These are phyloP conservation scores for Russula brevipes DNA, from an alignment of 768 basidiomycete genomes.

Conservation along the genomic window DNA sequence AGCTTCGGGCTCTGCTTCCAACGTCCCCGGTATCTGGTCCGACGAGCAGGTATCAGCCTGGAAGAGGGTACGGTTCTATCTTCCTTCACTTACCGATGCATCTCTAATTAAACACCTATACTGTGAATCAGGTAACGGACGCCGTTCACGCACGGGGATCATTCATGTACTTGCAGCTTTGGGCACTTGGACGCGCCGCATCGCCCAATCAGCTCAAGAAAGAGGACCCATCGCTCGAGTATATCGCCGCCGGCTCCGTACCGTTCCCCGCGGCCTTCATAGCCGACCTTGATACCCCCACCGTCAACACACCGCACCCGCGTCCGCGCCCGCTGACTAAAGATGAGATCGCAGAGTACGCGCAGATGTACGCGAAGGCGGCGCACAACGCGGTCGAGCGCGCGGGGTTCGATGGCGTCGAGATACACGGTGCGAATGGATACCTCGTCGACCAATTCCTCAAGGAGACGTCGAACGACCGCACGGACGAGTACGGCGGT, in stretches of 20 bases:
- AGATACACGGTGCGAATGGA: slow-evolving; percentile 35
- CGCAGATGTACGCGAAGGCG: slow-evolving; percentile 15
- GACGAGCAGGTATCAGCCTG: slow-evolving; percentile 44
- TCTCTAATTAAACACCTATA: background rate
- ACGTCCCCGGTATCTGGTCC: slow-evolving; percentile 35
- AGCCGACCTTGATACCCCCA: background rate
- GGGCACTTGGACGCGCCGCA: too few species aligned
- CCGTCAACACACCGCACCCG: slow-evolving; percentile 34
- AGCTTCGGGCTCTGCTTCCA: slow-evolving; percentile 40
- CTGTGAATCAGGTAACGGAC: slow-evolving; percentile 30
- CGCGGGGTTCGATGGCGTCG: slow-evolving; percentile 43
- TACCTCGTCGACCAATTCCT: slow-evolving; percentile 41
- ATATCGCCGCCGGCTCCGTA: slow-evolving; percentile 30
- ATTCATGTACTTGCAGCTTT: too few species aligned
- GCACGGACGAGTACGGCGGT: slow-evolving; percentile 48
- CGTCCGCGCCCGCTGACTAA: background rate
- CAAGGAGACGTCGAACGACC: slow-evolving; percentile 35
- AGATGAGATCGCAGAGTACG: slow-evolving; percentile 39
- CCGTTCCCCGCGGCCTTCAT: background rate
- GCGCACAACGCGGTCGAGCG: slow-evolving; percentile 17
- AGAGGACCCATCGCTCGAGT: slow-evolving; percentile 25
- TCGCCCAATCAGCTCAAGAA: slow-evolving; percentile 31
- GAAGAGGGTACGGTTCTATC: slow-evolving; percentile 41
- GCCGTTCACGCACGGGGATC: slow-evolving; percentile 29
- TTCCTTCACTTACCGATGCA: background rate